These are phyloP conservation scores for Reutealis trisperma DNA, from an alignment of 345 rosid genomes.

Conservation along the genomic window DNA sequence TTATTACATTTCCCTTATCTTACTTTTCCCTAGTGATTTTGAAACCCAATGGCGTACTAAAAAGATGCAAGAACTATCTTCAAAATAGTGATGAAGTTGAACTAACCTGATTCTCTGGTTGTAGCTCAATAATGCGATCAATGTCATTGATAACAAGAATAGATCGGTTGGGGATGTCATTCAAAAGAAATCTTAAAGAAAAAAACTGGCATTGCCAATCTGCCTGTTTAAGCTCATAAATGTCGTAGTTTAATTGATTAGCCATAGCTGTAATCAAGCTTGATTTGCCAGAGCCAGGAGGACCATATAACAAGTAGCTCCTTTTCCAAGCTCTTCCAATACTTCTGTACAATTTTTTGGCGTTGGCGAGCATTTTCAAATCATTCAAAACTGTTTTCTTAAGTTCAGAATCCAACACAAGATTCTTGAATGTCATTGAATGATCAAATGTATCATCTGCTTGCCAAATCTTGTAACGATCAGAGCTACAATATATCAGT, in stretches of 20 bases:
- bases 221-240: not conserved
- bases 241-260: not conserved
- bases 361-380: not conserved
- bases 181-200: not conserved
- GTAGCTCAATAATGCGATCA: not conserved
- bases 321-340: not conserved
- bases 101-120: not conserved
- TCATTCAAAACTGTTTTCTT: not conserved
- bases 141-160: not conserved
- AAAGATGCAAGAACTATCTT: too few relatives aligned
- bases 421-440: not conserved
- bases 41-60: too few relatives aligned
- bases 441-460: not conserved
- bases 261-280: not conserved
- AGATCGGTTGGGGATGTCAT: not conserved
- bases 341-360: not conserved
- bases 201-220: not conserved
- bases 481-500: too few relatives aligned
- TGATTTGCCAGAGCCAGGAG: not conserved
- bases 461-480: not conserved
- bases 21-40: too few relatives aligned
- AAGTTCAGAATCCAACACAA: not conserved
- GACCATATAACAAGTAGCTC: not conserved
- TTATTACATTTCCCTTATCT: too few relatives aligned
- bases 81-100: too few relatives aligned